Conservation (phyloP, 148 eudicot genomes). For the Rheum nobile region DNA sequence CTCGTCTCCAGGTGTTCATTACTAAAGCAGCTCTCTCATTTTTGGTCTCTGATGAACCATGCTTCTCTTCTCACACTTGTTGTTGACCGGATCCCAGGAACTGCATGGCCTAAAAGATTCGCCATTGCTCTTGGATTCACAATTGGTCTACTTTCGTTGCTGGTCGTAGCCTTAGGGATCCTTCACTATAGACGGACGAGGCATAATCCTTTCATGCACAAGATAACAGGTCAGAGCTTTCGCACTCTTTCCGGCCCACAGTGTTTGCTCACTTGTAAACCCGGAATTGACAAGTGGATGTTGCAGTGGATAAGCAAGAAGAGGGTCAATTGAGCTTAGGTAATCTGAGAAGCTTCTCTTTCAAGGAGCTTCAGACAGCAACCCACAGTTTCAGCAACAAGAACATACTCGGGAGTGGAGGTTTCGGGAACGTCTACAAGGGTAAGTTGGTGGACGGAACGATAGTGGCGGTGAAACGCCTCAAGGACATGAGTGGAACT, state of each 20-base stretch:
- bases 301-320: constrained; percentile 57
- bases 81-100: constrained; percentile 26
- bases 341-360: constrained; percentile 60
- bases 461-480: constrained; percentile 75
- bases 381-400: constrained; percentile 78
- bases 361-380: constrained; percentile 69
- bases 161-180: constrained; percentile 31
- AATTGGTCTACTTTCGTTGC: constrained; percentile 30
- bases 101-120: constrained; percentile 44
- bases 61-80: not conserved
- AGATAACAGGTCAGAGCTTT: constrained; percentile 53
- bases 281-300: constrained; percentile 8
- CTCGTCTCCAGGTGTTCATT: constrained; percentile 47
- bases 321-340: constrained; percentile 54
- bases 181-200: constrained; percentile 42
- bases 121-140: constrained; percentile 82
- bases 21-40: not conserved
- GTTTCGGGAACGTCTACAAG: constrained; percentile 88
- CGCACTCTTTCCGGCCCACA: not conserved
- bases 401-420: constrained; percentile 89
- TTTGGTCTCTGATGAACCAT: not conserved
- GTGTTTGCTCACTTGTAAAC: not conserved
- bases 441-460: constrained; percentile 73
- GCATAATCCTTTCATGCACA: constrained; percentile 42
- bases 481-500: constrained; percentile 69